phyloP scores from a whole-genome alignment of 805 yeast species.

The Myxozyma sirexii region DNA sequence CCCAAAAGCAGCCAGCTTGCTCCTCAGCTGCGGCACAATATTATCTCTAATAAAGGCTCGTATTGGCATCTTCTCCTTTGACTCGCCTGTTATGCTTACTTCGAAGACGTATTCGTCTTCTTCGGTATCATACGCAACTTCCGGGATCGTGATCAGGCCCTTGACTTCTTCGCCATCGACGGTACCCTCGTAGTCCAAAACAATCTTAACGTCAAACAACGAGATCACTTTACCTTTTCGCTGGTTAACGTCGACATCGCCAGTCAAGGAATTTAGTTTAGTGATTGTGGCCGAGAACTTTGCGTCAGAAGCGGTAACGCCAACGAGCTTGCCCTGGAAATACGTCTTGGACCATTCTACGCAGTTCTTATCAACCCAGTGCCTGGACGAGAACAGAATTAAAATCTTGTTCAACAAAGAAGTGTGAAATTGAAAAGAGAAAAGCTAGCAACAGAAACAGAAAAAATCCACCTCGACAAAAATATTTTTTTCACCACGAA shows the following conservation, averaged over 20 bases:
- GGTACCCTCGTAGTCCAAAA: conserved; percentile 58
- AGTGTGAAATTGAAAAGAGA: background rate
- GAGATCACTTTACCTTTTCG: conserved; percentile 96
- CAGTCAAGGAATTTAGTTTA: conserved; percentile 67
- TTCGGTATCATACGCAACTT: conserved; percentile 89
- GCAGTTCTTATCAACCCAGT: conserved; percentile 99
- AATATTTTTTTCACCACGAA: background rate
- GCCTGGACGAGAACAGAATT: conserved; percentile 49
- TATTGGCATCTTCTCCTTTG: conserved; percentile 49
- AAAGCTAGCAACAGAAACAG: background rate
- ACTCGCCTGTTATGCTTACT: conserved; percentile 63
- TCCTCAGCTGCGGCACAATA: conserved; percentile 71
- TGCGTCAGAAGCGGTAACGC: conserved; percentile 47
- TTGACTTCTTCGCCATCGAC: conserved; percentile 49
- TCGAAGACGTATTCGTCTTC: conserved; percentile 84
- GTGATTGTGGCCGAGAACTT: conserved; percentile 45
- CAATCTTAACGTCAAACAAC: conserved; percentile 76
- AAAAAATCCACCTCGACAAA: background rate
- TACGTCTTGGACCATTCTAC: conserved; percentile 85
- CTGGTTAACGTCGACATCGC: conserved; percentile 96
- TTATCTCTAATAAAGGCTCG: conserved; percentile 56
- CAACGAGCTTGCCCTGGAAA: conserved; percentile 63
- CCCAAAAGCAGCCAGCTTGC: conserved; percentile 66
- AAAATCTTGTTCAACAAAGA: background rate
- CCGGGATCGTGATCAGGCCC: conserved; percentile 86